Evolutionary conservation across 805 yeast genomes (phyloP), one percentile per base, ranked within the genome.

Genomic region (Myxozyma geophila): DNA sequence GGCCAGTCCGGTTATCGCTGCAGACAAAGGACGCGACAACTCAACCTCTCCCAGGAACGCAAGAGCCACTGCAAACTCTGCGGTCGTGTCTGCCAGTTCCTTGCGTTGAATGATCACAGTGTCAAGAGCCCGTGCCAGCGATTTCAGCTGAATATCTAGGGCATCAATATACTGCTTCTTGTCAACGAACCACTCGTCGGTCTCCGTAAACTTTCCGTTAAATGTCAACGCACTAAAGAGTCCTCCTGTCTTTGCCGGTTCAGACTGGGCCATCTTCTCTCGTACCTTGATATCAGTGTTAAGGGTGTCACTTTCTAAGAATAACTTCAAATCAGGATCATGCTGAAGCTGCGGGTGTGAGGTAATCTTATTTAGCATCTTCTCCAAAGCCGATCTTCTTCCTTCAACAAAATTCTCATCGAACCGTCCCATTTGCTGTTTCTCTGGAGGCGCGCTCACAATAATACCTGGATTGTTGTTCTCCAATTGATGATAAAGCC

Each of bases 361-460:
- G 7, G 89, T 79, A n/a, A 90, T 87, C 72, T 88, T 89, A 43
- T 75, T 77, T 63, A 95, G 81, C 99, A 95, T 95, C 70, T 82
- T 85, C 73, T 93, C 97, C 72, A 95, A 80, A 5, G 93, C 90
- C 28, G 87, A 79, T 62, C 98, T 81, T 75, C 98, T 83, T 67
- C 85, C 85, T 75, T 95, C 98, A 57, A 95, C 86, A 70, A 95
- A 92, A 70, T 87, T 92, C 69, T 90, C 90, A 70, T 91, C 91
- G 76, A 95, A 92, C 66, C 97, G 82, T 4, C 98, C 98, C 60
- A 92, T 87, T 7, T 89, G 88, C 67, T 96, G 97, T 75, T 95
- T 96, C 64, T 90, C 96, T 0, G 98, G 92, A 3, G 98, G 98
- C 0, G 98, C 97, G 0, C 99, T 98, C 28, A 95, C 86, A 43